Conservation (phyloP, 2,329 filamentous ascomycete genomes). For the Catunica adiposa region DNA sequence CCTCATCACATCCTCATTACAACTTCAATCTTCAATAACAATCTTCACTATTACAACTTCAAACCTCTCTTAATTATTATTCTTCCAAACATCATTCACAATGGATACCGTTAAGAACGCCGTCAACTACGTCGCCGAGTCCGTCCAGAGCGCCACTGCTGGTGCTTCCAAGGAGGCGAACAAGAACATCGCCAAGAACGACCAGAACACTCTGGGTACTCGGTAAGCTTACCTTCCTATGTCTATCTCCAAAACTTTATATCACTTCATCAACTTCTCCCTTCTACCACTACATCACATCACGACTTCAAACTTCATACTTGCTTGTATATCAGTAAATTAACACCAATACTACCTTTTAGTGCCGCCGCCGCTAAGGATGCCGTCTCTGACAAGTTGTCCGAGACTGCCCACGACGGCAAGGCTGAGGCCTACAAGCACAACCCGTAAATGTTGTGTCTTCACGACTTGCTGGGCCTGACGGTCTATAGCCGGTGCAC, state of each 20-base stretch:
- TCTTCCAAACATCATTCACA: slow-evolving; percentile 21
- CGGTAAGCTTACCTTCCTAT: slow-evolving; percentile 29
- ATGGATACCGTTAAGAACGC: slow-evolving; percentile 43
- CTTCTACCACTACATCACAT: too few relatives aligned
- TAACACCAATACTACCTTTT: too few relatives aligned
- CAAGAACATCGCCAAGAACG: slow-evolving; percentile 52
- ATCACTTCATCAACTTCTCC: too few relatives aligned
- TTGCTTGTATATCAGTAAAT: too few relatives aligned
- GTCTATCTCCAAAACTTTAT: neutral
- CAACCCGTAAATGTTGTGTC: slow-evolving; percentile 5
- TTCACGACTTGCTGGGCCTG: neutral
- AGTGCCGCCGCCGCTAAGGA: slow-evolving; percentile 33
- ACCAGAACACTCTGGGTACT: slow-evolving; percentile 33
- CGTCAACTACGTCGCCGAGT: slow-evolving; percentile 54
- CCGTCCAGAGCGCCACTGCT: slow-evolving; percentile 38
- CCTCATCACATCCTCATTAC: slow-evolving; percentile 15
- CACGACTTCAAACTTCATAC: too few relatives aligned
- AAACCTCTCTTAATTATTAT: slow-evolving; percentile 15
- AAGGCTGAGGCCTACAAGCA: slow-evolving; percentile 29
- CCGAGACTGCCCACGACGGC: slow-evolving; percentile 25
- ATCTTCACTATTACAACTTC: slow-evolving; percentile 15
- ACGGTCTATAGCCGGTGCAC: neutral
- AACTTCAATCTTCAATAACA: slow-evolving; percentile 2
- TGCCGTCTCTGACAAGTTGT: slow-evolving; percentile 32
- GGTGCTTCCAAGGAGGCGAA: slow-evolving; percentile 52